phyloP scores from a whole-genome alignment of 768 basidiomycete species.

The Coprinopsis cinerea region DNA sequence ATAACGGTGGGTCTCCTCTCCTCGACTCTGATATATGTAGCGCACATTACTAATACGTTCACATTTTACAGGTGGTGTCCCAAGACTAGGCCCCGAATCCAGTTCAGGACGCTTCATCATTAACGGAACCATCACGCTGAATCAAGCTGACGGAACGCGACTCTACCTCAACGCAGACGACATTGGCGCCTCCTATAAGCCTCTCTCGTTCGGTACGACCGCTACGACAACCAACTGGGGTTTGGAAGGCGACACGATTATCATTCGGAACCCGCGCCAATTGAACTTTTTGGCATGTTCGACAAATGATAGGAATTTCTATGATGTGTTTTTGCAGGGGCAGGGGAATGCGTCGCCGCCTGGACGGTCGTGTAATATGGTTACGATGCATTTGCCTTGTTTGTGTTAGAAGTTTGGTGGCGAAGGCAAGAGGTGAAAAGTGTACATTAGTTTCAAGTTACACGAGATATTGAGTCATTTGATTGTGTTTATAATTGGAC shows the following conservation, averaged over 20 bases:
- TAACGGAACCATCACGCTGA: conserved; percentile 39
- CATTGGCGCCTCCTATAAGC: conserved; percentile 40
- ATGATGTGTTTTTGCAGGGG: conserved; percentile 41
- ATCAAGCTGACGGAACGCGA: conserved; percentile 32
- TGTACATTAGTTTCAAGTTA: too few relatives aligned
- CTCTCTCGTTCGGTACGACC: conserved; percentile 38
- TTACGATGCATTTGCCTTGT: conserved; percentile 40
- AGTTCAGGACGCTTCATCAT: conserved; percentile 48
- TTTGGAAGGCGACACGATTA: conserved; percentile 55
- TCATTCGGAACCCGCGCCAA: conserved; percentile 44
- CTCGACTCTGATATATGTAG: neutral
- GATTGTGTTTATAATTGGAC: too few relatives aligned
- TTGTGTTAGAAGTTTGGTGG: conserved; percentile 23
- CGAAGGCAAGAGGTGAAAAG: too few relatives aligned
- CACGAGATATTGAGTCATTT: too few relatives aligned
- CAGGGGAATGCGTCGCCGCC: conserved; percentile 43
- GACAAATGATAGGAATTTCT: conserved; percentile 34
- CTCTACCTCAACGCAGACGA: conserved; percentile 45
- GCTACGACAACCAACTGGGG: conserved; percentile 51
- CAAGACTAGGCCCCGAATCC: conserved; percentile 46
- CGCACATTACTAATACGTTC: neutral
- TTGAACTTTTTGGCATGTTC: conserved; percentile 52
- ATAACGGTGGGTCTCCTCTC: conserved; percentile 27
- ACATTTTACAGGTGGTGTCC: conserved; percentile 32
- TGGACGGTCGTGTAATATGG: conserved; percentile 30